Conservation (phyloP, 2,329 filamentous ascomycete genomes). For the Phialophora verrucosa region DNA sequence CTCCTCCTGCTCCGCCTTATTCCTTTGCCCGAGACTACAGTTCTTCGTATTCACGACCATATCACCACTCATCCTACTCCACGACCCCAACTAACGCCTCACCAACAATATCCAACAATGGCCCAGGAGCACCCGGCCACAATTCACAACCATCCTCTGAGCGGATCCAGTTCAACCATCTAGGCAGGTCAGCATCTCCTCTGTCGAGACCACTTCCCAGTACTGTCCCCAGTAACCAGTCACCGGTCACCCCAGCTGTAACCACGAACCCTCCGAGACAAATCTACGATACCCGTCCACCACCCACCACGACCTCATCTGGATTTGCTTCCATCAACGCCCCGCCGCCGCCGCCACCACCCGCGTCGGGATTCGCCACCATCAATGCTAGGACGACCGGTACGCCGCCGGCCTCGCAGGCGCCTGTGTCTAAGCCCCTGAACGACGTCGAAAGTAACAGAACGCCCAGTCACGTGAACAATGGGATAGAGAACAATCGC, state of each 20-base stretch:
- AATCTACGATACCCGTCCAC: conserved; percentile 38
- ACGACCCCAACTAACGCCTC: conserved; percentile 24
- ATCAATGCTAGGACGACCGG: conserved; percentile 34
- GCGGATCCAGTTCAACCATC: conserved; percentile 20
- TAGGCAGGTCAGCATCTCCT: conserved; percentile 30
- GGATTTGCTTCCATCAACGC: conserved; percentile 39
- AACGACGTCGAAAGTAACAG: conserved; percentile 22
- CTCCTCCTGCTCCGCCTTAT: conserved; percentile 24
- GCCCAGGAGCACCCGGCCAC: conserved; percentile 20
- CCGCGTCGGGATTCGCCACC: conserved; percentile 35
- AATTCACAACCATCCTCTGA: conserved; percentile 19
- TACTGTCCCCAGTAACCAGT: conserved; percentile 23
- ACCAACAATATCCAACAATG: conserved; percentile 22
- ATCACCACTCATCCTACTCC: conserved; percentile 31
- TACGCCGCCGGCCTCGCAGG: conserved; percentile 28
- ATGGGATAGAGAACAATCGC: conserved; percentile 28
- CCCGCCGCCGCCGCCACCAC: conserved; percentile 30
- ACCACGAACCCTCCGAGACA: conserved; percentile 30
- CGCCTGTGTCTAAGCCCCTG: conserved; percentile 13
- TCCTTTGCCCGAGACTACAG: conserved; percentile 29
- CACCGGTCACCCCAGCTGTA: conserved; percentile 24
- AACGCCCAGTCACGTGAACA: conserved; percentile 23
- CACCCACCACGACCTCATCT: conserved; percentile 32
- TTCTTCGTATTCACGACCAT: conserved; percentile 28
- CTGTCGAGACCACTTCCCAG: conserved; percentile 21